Conservation (phyloP, 2,329 filamentous ascomycete genomes). For the Parastagonospora avenae region DNA sequence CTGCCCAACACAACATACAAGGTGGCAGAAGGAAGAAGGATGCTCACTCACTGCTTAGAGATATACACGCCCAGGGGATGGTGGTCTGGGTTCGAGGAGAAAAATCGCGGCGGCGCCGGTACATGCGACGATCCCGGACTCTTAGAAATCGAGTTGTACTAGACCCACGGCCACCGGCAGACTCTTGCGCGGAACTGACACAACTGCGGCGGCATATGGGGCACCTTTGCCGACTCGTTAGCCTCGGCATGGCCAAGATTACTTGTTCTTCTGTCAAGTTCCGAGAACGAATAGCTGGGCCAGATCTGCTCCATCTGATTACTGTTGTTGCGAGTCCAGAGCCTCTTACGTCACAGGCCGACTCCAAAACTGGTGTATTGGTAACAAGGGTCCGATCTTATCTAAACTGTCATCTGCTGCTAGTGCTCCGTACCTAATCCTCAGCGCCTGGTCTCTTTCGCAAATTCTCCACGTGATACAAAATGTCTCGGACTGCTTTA, state of each 20-base stretch:
- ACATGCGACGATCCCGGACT: slow-evolving; percentile 11
- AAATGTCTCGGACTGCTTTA: slow-evolving; percentile 50
- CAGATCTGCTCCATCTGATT: slow-evolving; percentile 16
- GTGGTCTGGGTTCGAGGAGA: slow-evolving; percentile 13
- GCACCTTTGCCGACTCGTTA: slow-evolving; percentile 14
- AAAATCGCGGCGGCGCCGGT: slow-evolving; percentile 19
- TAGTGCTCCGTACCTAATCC: slow-evolving; percentile 27
- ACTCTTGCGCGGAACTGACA: slow-evolving; percentile 12
- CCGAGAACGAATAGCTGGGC: slow-evolving; percentile 1
- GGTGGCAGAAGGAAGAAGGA: neutral
- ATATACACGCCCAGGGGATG: slow-evolving; percentile 11
- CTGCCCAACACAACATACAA: neutral
- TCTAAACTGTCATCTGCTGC: slow-evolving; percentile 3
- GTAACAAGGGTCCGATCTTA: neutral
- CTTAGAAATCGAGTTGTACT: slow-evolving; percentile 31
- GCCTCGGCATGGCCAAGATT: slow-evolving; percentile 12
- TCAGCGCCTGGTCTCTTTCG: slow-evolving; percentile 53
- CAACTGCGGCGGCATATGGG: slow-evolving; percentile 5
- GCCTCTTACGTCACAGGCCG: slow-evolving; percentile 22
- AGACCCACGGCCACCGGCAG: slow-evolving; percentile 13
- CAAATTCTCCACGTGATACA: slow-evolving; percentile 56
- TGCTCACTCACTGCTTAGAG: slow-evolving; percentile 7
- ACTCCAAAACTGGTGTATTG: slow-evolving; percentile 4
- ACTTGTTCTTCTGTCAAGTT: neutral
- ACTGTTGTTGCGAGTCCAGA: slow-evolving; percentile 17